Percentiles rank a stretch among this genome's conserved stretches.
Conservation (phyloP, 306 rosid species). For the Rubus parviflorus region DNA sequence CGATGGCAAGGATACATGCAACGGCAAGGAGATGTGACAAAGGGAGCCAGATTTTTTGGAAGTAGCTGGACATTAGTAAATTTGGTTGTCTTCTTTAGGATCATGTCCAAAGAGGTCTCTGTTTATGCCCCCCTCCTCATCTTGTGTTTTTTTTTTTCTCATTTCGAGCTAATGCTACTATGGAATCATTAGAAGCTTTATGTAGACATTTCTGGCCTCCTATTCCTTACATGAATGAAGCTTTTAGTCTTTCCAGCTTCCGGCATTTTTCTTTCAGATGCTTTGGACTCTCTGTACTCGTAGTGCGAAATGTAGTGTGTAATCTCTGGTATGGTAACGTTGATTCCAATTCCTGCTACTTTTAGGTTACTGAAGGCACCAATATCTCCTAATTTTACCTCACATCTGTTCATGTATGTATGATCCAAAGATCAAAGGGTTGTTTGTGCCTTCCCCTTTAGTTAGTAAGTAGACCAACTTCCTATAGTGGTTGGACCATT, state of each 20-base stretch:
- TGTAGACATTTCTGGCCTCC: conserved; percentile 30
- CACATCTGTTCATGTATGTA: too few species aligned
- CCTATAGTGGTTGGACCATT: too few species aligned
- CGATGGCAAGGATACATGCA: conserved; percentile 31
- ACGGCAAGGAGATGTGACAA: conserved; percentile 38
- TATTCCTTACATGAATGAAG: conserved; percentile 28
- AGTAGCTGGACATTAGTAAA: conserved; percentile 30
- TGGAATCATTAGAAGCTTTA: conserved; percentile 32
- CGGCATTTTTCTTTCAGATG: too few species aligned
- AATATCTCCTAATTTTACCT: too few species aligned
- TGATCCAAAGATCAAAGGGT: too few species aligned
- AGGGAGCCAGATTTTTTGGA: conserved; percentile 5
- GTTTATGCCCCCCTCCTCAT: conserved; percentile 22
- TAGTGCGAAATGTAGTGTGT: too few species aligned
- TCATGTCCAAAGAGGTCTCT: conserved; percentile 33
- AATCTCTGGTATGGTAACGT: too few species aligned
- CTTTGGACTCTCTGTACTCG: too few species aligned
- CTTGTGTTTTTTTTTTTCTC: conserved; percentile 30
- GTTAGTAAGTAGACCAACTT: too few species aligned
- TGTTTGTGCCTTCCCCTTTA: too few species aligned
- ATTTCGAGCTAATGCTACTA: conserved; percentile 24
- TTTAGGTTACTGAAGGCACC: too few species aligned
- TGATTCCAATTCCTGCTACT: too few species aligned
- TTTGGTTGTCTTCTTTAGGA: conserved; percentile 31
- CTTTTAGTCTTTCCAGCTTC: conserved; percentile 13